Base-by-base conservation (phyloP, 768 basidiomycete species). In the Pleurotus tuber-regium region DNA sequence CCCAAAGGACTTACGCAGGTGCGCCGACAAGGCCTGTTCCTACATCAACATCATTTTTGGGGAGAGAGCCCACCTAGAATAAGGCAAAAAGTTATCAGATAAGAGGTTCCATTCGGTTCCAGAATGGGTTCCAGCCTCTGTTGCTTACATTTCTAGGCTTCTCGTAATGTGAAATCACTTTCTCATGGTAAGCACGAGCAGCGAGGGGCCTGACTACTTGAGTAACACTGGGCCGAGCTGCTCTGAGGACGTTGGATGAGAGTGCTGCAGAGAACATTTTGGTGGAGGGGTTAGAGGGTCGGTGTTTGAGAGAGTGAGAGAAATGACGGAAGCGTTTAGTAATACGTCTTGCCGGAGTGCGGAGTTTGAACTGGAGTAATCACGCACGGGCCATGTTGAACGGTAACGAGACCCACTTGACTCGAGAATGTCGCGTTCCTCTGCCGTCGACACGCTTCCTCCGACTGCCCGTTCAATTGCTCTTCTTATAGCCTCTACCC, bases 1-100 rank as follows among this genome's bases (percentile, higher is more conserved):
- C n/a, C n/a, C n/a, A n/a, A 42, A 10, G 29, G 11, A 82, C 90
- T 61, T 73, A 93, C 92, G 91, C 92, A 71, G 94, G 94, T 49
- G 94, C 95, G 41, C 97, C 97, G 35, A 99, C 97, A 43, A 99
- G 89, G 26, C 97, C 97, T 38, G 95, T 98, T 23, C 97, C 97
- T 47, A 99, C 96, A 68, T 97, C 86, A 18, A 78, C 54, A 67
- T 98, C 95, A 59, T 76, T 80, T 73, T 98, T 98, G 61, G 92
- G 89, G 60, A 99, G 82, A 50, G 93, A 96, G 56, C 97, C 97
- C 24, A 99, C 96, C 96, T 99, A 53, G 9, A 59, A 29, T 42
- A 39, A 47, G 50, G 12, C 51, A 60, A 61, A 61, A 56, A 43
- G 48, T 55, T 81, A 86, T 87, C 83, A 85, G 84, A 80, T 80